Evolutionary conservation across 2,329 filamentous ascomycete species (phyloP).

Genomic region (Didymella pinodella): DNA sequence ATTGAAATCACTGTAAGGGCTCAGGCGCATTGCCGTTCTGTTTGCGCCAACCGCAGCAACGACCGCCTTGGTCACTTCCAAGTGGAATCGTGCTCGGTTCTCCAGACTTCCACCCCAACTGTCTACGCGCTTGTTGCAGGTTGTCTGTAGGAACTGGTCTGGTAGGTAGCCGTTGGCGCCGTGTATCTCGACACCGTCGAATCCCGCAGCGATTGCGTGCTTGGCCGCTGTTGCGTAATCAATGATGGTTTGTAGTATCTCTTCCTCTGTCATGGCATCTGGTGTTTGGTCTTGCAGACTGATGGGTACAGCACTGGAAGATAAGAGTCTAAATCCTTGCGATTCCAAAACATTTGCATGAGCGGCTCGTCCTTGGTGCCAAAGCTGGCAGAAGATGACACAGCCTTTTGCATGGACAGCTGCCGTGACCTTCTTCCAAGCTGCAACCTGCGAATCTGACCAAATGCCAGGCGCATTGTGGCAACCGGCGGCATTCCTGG

Average conservation of each 20-base stretch:
- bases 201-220: conserved; percentile 59
- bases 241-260: conserved; percentile 44
- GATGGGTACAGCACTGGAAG: conserved; percentile 46
- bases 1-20: conserved; percentile 68
- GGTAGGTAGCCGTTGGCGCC: conserved; percentile 72
- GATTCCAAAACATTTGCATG: conserved; percentile 41
- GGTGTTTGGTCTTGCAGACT: conserved; percentile 36
- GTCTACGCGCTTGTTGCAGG: conserved; percentile 61
- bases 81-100: conserved; percentile 59
- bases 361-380: conserved; percentile 64
- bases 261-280: conserved; percentile 43
- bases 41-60: conserved; percentile 60
- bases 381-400: conserved; percentile 68
- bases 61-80: conserved; percentile 62
- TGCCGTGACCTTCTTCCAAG: conserved; percentile 66
- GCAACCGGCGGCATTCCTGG: conserved; percentile 54
- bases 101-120: conserved; percentile 57
- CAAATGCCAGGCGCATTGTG: conserved; percentile 65
- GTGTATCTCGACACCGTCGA: conserved; percentile 67
- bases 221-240: conserved; percentile 53
- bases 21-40: conserved; percentile 65
- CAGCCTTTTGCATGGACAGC: conserved; percentile 67
- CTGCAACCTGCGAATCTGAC: conserved; percentile 53
- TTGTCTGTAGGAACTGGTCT: conserved; percentile 69
- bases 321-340: conserved; percentile 38